Percentiles rank a stretch among this genome's conserved stretches.
These are phyloP conservation scores for Ambrosia artemisiifolia DNA, from an alignment of 129 eudicot species.

Conservation along the genomic window DNA sequence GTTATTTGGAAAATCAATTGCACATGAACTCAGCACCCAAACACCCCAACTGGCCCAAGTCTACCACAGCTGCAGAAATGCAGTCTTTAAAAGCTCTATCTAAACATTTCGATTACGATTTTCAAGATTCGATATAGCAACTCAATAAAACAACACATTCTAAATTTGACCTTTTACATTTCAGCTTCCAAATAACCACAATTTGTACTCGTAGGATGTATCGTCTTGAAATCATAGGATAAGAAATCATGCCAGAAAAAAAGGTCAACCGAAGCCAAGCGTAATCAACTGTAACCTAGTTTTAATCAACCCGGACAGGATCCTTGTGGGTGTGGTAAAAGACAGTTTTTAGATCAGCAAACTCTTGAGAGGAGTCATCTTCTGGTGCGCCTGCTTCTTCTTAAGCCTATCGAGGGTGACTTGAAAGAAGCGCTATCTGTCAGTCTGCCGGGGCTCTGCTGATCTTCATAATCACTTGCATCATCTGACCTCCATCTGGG, in stretches of 20 bases:
- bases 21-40: neutral
- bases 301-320: neutral
- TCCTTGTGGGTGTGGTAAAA: neutral
- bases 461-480: neutral
- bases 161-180: neutral
- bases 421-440: neutral
- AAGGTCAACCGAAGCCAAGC: neutral
- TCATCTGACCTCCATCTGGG: conserved; percentile 27
- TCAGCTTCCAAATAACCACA: conserved; percentile 3
- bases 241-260: conserved; percentile 13
- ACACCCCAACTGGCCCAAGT: neutral
- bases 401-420: neutral
- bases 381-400: neutral
- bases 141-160: neutral
- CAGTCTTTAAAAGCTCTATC: neutral
- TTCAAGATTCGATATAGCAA: neutral
- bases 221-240: neutral
- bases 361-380: neutral
- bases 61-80: neutral
- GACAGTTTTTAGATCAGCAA: neutral
- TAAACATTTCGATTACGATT: neutral
- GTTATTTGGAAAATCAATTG: neutral
- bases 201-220: neutral
- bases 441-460: conserved; percentile 19
- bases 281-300: neutral